These are phyloP conservation scores for Russula olivacea DNA, from an alignment of 768 basidiomycete genomes.

Conservation along the genomic window DNA sequence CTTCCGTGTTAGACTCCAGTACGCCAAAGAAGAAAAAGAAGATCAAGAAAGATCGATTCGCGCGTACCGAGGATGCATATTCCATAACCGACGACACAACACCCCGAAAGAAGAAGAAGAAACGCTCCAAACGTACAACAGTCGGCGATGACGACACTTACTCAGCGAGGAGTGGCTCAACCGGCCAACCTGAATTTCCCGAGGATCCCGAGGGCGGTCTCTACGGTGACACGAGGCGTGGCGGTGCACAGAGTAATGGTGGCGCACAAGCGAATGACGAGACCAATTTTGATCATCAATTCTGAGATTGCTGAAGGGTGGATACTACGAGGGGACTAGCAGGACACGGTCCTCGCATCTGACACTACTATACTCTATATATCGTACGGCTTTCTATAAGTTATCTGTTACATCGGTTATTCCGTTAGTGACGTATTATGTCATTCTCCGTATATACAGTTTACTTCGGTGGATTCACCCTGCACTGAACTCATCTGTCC, in stretches of 20 bases:
- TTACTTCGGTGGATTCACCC: no score
- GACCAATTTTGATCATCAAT: slow-evolving; percentile 76
- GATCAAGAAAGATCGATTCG: slow-evolving; percentile 84
- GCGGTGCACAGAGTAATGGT: slow-evolving; percentile 69
- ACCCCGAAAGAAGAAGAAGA: slow-evolving; percentile 55
- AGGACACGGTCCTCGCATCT: neutral
- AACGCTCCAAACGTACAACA: slow-evolving; percentile 50
- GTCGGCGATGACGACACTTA: slow-evolving; percentile 34
- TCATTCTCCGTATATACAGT: no score
- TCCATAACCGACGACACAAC: slow-evolving; percentile 37
- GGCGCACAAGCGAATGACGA: slow-evolving; percentile 98
- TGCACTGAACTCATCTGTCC: no score
- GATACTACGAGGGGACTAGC: neutral
- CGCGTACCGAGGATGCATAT: slow-evolving; percentile 81
- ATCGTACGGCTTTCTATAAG: no score
- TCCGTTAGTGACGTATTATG: no score
- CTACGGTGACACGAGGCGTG: slow-evolving; percentile 74
- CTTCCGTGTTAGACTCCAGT: slow-evolving; percentile 33
- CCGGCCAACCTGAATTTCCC: slow-evolving; percentile 44
- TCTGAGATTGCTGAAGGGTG: slow-evolving; percentile 1
- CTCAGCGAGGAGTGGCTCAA: slow-evolving; percentile 34
- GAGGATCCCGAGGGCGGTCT: slow-evolving; percentile 70
- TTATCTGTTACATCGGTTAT: neutral
- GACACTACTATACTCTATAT: neutral
- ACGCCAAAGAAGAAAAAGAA: slow-evolving; percentile 60